Base-by-base conservation (phyloP, 225 moss, liverwort and hornwort genomes). In the Antitrichia curtipendula region DNA sequence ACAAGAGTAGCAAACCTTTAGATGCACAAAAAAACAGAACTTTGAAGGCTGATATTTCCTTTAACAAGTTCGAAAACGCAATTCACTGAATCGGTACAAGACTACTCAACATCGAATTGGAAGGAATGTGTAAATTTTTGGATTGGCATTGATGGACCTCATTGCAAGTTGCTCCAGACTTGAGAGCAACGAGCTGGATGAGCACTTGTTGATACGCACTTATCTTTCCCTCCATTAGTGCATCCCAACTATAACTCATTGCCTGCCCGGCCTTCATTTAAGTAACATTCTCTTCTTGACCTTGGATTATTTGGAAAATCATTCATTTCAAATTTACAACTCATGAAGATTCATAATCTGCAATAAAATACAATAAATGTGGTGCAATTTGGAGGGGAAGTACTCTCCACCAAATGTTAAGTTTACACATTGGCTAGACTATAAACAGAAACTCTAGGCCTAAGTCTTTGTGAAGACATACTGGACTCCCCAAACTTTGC, bases 401-500 rank as follows among this genome's bases (percentile, higher is more conserved):
- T 40, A 34, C 8, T 75, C 23, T 28, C 40, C 40, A n/a, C 17
- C 27, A 78, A n/a, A 16, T 47, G 11, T 17, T 45, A 45, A 45
- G 45, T 45, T 8, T 6, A 45, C 45, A 45, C 45, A 45, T 45
- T 6, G 3, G 3, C 25, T 45, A 17, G 9, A 16, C 9, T 16
- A 10, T 28, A 45, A 43, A 45, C 6, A 9, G 2, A 27, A 27
- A 1, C 25, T 43, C 9, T 43, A 27, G 13, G 27, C 28, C 3
- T 3, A 6, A 17, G 14, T 45, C 45, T 16, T 72, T 17, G 10
- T 45, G 29, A 45, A 45, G 29, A 73, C 29, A 47, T 29, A 29
- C 0, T 45, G 7, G 6, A 47, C 0, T 73, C 18, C 10, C 2
- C 0, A 47, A 47, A 28, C 6, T 28, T n/a, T 10, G 45, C 45